Evolutionary conservation across 1,284 basidiomycete species (phyloP).

Genomic region (Rhodotorula sp.): DNA sequence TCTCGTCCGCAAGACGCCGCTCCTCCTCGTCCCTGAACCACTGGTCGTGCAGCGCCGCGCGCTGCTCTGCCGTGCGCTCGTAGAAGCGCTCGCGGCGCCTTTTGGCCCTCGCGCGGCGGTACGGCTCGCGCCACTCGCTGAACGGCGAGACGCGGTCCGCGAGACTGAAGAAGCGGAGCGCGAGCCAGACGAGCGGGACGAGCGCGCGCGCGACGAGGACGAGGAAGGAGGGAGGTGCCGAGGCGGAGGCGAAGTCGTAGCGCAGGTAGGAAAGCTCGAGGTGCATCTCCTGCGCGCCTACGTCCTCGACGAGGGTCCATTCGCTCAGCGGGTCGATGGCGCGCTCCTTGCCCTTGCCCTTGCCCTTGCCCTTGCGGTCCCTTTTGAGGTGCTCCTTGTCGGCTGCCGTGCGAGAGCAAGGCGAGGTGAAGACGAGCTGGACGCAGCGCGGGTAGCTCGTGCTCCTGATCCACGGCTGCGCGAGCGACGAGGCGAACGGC

Average conservation of each 20-base stretch:
- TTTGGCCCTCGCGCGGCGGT: too few relatives aligned
- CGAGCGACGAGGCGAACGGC: too few relatives aligned
- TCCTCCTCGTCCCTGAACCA: too few relatives aligned
- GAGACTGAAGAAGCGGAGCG: not conserved
- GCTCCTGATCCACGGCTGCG: not conserved
- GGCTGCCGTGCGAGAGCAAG: not conserved
- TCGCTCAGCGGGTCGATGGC: not conserved
- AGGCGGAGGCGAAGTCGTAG: not conserved
- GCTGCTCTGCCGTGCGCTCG: too few relatives aligned
- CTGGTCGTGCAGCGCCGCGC: too few relatives aligned
- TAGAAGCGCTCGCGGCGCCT: too few relatives aligned
- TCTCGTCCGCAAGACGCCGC: too few relatives aligned
- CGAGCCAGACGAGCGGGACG: not conserved
- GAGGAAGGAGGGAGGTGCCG: not conserved
- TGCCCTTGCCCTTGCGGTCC: too few relatives aligned
- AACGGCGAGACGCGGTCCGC: not conserved
- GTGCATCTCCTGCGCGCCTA: not conserved
- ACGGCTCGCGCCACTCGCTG: too few relatives aligned
- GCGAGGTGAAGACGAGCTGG: slow-evolving; percentile 13
- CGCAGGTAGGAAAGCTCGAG: slow-evolving; percentile 1
- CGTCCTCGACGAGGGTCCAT: not conserved
- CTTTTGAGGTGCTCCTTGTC: too few relatives aligned
- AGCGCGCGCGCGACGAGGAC: not conserved
- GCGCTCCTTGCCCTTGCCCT: not conserved
- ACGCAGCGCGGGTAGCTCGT: not conserved